A percentile compares a stretch with the other conserved stretches of the same genome.
Evolutionary conservation across 352 stramenopile genomes (phyloP).

Genomic region (Phytopythium delawarense): DNA sequence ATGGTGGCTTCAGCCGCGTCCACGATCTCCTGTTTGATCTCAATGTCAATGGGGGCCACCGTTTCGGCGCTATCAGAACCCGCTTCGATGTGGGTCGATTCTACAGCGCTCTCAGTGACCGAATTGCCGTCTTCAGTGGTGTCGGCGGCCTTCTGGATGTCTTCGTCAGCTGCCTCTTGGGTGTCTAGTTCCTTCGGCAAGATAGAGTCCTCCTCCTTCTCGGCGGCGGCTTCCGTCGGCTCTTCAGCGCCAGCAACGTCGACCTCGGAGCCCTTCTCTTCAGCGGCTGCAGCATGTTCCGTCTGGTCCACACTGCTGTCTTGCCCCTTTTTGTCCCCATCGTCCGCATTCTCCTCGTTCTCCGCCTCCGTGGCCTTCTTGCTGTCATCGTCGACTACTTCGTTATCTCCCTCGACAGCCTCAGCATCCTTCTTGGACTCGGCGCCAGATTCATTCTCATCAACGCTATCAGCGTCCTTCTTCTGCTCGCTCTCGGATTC

Average conservation of each 20-base stretch:
- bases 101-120: neutral
- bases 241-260: neutral
- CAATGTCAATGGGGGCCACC: neutral
- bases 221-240: neutral
- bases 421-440: neutral
- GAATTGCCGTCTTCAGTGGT: neutral
- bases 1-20: conserved; percentile 1
- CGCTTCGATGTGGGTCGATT: neutral
- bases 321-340: conserved; percentile 8
- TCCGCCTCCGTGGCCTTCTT: neutral
- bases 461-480: neutral
- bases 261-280: conserved; percentile 2
- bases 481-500: neutral
- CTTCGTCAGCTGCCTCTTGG: neutral
- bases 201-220: neutral
- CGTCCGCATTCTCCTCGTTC: conserved; percentile 3
- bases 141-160: neutral
- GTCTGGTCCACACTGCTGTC: neutral
- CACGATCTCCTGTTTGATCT: conserved; percentile 2
- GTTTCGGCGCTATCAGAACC: neutral
- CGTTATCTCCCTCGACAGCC: neutral
- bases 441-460: conserved; percentile 3
- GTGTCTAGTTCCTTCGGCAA: neutral
- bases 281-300: neutral
- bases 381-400: neutral